Evolutionary conservation across 73 alveolate genomes (phyloP).

Genomic region (Breviolum minutum): DNA sequence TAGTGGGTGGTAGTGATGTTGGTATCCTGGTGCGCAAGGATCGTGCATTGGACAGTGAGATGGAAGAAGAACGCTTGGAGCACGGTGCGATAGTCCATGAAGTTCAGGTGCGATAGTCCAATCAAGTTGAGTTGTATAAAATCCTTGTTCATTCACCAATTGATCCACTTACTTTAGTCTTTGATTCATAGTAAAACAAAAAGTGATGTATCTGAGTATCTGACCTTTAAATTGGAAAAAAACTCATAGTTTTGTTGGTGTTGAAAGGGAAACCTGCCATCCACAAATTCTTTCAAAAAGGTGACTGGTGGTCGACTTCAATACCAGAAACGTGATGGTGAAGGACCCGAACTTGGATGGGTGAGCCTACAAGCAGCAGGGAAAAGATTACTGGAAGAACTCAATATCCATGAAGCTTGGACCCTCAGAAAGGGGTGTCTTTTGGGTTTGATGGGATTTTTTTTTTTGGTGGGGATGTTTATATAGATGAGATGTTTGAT

Average conservation of each 20-base stretch:
- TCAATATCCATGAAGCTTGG: background rate
- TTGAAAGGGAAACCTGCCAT: too few species aligned
- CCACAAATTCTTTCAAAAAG: too few species aligned
- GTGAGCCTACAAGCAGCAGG: conserved; percentile 25
- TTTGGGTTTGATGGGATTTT: background rate
- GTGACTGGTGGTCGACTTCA: conserved; percentile 15
- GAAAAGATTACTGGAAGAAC: conserved; percentile 3
- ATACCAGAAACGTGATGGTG: background rate
- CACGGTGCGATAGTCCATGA: conserved; percentile 57
- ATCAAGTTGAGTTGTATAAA: background rate
- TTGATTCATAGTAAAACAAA: too few species aligned
- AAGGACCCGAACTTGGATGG: conserved; percentile 2
- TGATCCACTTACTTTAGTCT: too few species aligned
- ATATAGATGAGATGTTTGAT: too few species aligned
- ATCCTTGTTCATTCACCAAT: too few species aligned
- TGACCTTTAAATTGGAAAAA: too few species aligned
- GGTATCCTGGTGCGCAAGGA: conserved; percentile 65
- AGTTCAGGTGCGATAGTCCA: background rate
- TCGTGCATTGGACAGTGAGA: background rate
- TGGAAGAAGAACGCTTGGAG: conserved; percentile 22
- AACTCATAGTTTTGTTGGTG: too few species aligned
- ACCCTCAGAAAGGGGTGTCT: background rate
- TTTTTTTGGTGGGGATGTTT: too few species aligned
- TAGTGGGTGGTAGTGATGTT: conserved; percentile 22
- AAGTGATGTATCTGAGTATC: too few species aligned